phyloP scores from a whole-genome alignment of 2,329 filamentous ascomycete genomes.

The Leptoxyphium fumago region DNA sequence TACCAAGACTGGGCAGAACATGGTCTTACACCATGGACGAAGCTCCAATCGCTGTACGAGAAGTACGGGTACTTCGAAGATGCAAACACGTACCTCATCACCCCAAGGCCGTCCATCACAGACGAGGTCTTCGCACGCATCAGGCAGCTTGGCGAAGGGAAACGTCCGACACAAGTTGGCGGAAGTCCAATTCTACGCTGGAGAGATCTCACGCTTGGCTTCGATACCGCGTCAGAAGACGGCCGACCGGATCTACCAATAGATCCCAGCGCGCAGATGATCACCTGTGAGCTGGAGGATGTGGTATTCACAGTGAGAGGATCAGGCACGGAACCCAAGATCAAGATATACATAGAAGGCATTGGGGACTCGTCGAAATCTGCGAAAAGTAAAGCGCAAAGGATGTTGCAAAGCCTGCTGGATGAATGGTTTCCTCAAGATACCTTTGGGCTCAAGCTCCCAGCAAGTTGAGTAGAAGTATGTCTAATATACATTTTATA shows the following conservation, averaged over 20 bases:
- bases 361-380: slow-evolving; percentile 25
- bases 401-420: slow-evolving; percentile 31
- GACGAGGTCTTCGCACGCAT: slow-evolving; percentile 41
- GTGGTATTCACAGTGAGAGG: slow-evolving; percentile 43
- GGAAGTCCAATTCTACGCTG: slow-evolving; percentile 39
- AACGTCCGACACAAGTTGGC: slow-evolving; percentile 26
- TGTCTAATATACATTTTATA: not conserved
- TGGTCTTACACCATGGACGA: slow-evolving; percentile 41
- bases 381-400: slow-evolving; percentile 30
- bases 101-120: slow-evolving; percentile 39
- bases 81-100: slow-evolving; percentile 49
- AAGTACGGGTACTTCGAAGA: slow-evolving; percentile 48
- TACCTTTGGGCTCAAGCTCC: not conserved
- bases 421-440: slow-evolving; percentile 31
- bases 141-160: slow-evolving; percentile 23
- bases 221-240: slow-evolving; percentile 40
- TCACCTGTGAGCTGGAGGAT: slow-evolving; percentile 44
- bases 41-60: slow-evolving; percentile 42
- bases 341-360: slow-evolving; percentile 44
- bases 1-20: slow-evolving; percentile 36
- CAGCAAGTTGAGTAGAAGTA: not conserved
- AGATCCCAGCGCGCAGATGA: slow-evolving; percentile 46
- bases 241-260: slow-evolving; percentile 40
- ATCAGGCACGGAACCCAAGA: slow-evolving; percentile 52
- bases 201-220: slow-evolving; percentile 47